Evolutionary conservation across 805 yeast species (phyloP).

Genomic region (Wickerhamiella vanderwaltii): DNA sequence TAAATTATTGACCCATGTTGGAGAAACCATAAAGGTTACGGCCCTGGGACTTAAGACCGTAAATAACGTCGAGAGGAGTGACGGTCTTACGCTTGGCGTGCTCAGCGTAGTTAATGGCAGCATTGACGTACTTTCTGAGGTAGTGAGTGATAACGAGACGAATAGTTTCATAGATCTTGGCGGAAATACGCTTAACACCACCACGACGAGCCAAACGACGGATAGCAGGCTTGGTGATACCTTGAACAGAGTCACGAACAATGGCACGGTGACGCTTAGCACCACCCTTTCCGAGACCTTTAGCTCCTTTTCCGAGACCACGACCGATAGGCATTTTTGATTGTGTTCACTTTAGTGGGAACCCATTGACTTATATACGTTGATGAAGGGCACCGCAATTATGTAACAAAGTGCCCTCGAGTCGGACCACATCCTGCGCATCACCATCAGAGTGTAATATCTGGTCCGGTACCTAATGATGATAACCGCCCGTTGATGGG

Average conservation of each 20-base stretch:
- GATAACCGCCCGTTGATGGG: too few relatives aligned
- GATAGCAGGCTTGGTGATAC: conserved; percentile 99
- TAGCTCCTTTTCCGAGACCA: conserved; percentile 99
- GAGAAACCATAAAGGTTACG: conserved; percentile 92
- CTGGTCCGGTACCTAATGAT: neutral
- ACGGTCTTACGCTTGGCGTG: conserved; percentile 99
- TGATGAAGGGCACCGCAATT: neutral
- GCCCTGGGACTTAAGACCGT: conserved; percentile 99
- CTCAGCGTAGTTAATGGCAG: conserved; percentile 98
- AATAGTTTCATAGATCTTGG: conserved; percentile 96
- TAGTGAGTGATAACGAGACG: conserved; percentile 92
- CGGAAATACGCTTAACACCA: conserved; percentile 99
- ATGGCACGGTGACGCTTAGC: conserved; percentile 99
- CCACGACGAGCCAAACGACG: conserved; percentile 99
- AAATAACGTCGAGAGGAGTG: conserved; percentile 95
- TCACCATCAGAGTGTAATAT: conserved; percentile 3
- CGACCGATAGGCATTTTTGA: conserved; percentile 77
- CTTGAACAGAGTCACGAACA: conserved; percentile 98
- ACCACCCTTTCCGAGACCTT: conserved; percentile 99
- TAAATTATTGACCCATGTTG: neutral
- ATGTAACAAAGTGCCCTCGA: neutral
- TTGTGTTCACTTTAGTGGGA: conserved; percentile 26
- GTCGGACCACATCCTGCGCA: conserved; percentile 10
- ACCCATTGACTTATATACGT: neutral
- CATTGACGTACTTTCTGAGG: conserved; percentile 96